A percentile compares a stretch with the other conserved stretches of the same genome.
phyloP scores from a whole-genome alignment of 768 basidiomycete genomes.

The Boletellus ananas region DNA sequence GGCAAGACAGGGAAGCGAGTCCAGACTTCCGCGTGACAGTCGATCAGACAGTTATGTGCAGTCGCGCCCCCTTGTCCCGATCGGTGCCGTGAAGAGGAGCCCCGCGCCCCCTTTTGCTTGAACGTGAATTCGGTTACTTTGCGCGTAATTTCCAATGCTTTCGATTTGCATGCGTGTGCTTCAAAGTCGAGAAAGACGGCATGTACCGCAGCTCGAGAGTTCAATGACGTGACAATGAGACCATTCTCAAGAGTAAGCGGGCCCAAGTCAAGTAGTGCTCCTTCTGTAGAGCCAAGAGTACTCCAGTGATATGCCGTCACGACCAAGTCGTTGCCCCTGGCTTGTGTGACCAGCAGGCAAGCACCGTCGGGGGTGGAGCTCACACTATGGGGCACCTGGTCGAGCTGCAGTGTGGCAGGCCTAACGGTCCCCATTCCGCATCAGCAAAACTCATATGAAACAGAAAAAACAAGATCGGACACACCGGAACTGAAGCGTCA shows the following conservation, averaged over 20 bases:
- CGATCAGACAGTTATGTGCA: conserved; percentile 48
- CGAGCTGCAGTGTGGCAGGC: conserved; percentile 42
- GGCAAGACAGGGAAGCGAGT: conserved; percentile 56
- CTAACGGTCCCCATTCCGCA: conserved; percentile 21
- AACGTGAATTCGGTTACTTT: conserved; percentile 56
- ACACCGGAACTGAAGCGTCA: conserved; percentile 52
- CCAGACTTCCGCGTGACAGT: conserved; percentile 57
- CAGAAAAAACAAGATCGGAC: neutral
- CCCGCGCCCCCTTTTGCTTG: conserved; percentile 37
- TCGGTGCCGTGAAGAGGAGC: conserved; percentile 9
- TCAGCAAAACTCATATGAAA: neutral
- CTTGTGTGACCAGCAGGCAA: conserved; percentile 41
- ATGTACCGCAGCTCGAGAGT: conserved; percentile 40
- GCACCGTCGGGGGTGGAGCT: conserved; percentile 54
- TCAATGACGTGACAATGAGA: conserved; percentile 43
- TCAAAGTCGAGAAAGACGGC: conserved; percentile 38
- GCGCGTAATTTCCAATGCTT: conserved; percentile 50
- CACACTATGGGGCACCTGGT: conserved; percentile 26
- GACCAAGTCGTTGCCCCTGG: conserved; percentile 4
- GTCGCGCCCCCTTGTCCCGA: conserved; percentile 11
- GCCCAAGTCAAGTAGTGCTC: conserved; percentile 37
- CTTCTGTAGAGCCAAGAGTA: conserved; percentile 50
- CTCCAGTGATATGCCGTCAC: conserved; percentile 51
- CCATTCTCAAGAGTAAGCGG: conserved; percentile 18
- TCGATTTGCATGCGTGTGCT: conserved; percentile 35